phyloP scores from a whole-genome alignment of 805 yeast species.

The Pichia nakasei region DNA sequence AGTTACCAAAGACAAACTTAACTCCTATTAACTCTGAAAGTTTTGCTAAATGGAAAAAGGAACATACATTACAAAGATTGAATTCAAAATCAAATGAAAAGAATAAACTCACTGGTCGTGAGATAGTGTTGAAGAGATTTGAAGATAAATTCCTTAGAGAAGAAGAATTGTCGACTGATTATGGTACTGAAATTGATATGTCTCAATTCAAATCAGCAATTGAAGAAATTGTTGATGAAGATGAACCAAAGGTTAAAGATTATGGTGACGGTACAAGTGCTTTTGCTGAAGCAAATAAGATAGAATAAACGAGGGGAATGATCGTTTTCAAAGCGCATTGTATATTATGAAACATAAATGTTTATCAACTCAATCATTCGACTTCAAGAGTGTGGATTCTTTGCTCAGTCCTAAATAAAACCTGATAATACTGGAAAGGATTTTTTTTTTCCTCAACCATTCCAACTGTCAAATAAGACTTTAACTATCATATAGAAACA shows the following conservation, averaged over 20 bases:
- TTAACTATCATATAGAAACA: no score
- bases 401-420: no score
- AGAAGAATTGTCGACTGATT: constrained; percentile 38
- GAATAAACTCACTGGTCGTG: constrained; percentile 49
- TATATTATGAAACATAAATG: not conserved
- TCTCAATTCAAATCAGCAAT: constrained; percentile 46
- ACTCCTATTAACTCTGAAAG: constrained; percentile 84
- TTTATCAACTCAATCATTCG: not conserved
- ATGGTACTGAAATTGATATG: constrained; percentile 48
- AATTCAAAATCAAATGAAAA: constrained; percentile 24
- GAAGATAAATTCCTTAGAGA: constrained; percentile 47
- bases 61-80: constrained; percentile 51
- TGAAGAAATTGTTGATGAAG: constrained; percentile 45
- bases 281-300: constrained; percentile 24
- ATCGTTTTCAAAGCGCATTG: not conserved
- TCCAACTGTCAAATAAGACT: no score
- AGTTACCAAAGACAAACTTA: constrained; percentile 60
- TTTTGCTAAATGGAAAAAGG: constrained; percentile 75
- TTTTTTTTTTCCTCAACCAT: no score
- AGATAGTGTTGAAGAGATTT: constrained; percentile 53
- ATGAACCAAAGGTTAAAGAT: constrained; percentile 48
- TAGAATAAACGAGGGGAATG: not conserved
- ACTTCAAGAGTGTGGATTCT: constrained; percentile 16
- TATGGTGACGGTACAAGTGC: constrained; percentile 59
- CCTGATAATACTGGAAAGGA: no score